Percentiles rank a stretch among this genome's conserved stretches.
Conservation (phyloP, 352 stramenopile genomes). For the Globisporangium polare region DNA sequence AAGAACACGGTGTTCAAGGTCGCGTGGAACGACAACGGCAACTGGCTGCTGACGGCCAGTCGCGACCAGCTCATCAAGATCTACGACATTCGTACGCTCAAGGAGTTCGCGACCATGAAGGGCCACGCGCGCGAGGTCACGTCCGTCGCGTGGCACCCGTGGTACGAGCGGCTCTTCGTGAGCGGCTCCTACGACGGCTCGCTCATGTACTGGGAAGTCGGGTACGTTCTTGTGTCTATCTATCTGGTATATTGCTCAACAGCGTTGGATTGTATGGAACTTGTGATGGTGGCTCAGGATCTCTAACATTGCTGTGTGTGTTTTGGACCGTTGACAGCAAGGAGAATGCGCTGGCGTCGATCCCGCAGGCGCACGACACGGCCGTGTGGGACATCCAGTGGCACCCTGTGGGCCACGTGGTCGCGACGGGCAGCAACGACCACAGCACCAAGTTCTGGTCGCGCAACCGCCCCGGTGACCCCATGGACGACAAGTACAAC, state of each 20-base stretch:
- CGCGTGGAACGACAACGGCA: constrained; percentile 97
- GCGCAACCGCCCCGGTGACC: constrained; percentile 91
- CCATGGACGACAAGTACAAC: constrained; percentile 90
- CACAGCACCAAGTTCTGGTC: constrained; percentile 98
- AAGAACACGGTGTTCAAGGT: constrained; percentile 98
- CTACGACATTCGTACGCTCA: constrained; percentile 98
- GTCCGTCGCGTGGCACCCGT: constrained; percentile 95
- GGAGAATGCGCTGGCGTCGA: constrained; percentile 75
- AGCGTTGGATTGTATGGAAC: not conserved
- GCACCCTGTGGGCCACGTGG: constrained; percentile 95
- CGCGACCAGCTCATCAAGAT: constrained; percentile 98
- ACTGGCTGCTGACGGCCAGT: constrained; percentile 96
- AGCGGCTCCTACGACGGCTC: constrained; percentile 97
- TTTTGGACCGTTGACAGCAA: constrained; percentile 37
- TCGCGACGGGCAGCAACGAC: constrained; percentile 96
- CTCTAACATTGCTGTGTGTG: not conserved
- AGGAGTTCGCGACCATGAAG: constrained; percentile 93
- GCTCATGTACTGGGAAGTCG: constrained; percentile 97
- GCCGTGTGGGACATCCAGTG: constrained; percentile 98
- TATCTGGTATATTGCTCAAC: too few relatives aligned
- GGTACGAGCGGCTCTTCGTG: constrained; percentile 95
- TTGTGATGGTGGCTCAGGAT: not conserved
- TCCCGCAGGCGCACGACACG: constrained; percentile 94
- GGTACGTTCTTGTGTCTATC: constrained; percentile 37
- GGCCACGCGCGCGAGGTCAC: constrained; percentile 96